phyloP scores from a whole-genome alignment of 2,329 filamentous ascomycete species.

The Fusarium foetens region DNA sequence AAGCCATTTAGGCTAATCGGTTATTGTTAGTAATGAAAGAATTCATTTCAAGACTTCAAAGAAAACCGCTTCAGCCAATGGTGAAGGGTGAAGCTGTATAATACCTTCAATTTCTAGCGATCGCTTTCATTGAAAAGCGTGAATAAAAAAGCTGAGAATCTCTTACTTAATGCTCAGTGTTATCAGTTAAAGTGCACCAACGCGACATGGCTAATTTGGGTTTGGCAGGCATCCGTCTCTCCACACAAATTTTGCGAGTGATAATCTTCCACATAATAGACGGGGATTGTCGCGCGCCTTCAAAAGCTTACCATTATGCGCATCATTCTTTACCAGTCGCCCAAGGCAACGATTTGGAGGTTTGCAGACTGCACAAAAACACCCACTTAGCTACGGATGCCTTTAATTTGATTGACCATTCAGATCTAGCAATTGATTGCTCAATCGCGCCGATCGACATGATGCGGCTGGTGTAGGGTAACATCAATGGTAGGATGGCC shows the following conservation, averaged over 20 bases:
- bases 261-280: fast-evolving
- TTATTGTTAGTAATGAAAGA: too few species aligned
- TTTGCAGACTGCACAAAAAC: background rate
- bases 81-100: fast-evolving
- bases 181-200: fast-evolving
- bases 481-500: background rate
- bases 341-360: too few species aligned
- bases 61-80: background rate
- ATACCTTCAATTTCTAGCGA: too few species aligned
- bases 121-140: background rate
- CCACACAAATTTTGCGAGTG: fast-evolving
- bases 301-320: fast-evolving
- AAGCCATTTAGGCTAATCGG: constrained; percentile 13
- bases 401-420: too few species aligned
- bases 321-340: background rate
- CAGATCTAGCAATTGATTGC: background rate
- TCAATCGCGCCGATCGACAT: background rate
- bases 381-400: background rate
- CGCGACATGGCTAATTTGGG: fast-evolving
- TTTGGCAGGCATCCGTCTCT: fast-evolving
- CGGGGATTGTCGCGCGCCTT: fast-evolving
- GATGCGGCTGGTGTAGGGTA: background rate
- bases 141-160: too few species aligned
- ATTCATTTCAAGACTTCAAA: too few species aligned
- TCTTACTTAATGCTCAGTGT: background rate